phyloP scores from a whole-genome alignment of 345 rosid species.

The Populus pruinosa region DNA sequence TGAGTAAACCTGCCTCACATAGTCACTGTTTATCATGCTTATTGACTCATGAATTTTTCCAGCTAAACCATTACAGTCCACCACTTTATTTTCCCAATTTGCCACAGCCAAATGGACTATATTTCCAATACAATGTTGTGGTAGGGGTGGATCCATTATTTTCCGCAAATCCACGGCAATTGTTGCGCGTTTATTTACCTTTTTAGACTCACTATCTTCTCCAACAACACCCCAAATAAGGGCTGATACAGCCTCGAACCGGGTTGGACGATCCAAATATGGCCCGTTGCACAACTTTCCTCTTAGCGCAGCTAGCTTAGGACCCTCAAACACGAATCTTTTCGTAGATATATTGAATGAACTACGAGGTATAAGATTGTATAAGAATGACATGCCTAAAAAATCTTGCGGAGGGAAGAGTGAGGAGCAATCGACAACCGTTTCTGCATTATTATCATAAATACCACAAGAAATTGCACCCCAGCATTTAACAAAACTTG shows the following conservation, averaged over 20 bases:
- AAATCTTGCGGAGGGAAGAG: slow-evolving; percentile 27
- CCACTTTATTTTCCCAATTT: neutral
- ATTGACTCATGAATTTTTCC: slow-evolving; percentile 15
- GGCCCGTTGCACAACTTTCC: neutral
- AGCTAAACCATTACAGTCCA: neutral
- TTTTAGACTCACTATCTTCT: neutral
- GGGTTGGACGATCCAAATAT: slow-evolving; percentile 8
- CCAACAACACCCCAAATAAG: slow-evolving; percentile 21
- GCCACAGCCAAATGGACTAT: slow-evolving; percentile 18
- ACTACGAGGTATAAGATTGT: neutral
- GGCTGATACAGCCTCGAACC: slow-evolving; percentile 12
- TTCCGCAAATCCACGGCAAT: slow-evolving; percentile 11
- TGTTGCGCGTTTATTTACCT: neutral
- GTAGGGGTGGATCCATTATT: slow-evolving; percentile 23
- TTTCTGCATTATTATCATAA: neutral
- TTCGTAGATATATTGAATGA: neutral
- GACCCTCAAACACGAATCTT: slow-evolving; percentile 21
- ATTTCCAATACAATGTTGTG: slow-evolving; percentile 21
- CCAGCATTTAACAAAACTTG: slow-evolving; percentile 15
- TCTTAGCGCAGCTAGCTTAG: slow-evolving; percentile 13
- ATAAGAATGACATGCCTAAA: neutral
- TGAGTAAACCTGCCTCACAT: slow-evolving; percentile 17
- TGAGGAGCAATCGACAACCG: slow-evolving; percentile 16
- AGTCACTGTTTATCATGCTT: slow-evolving; percentile 5
- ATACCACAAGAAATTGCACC: neutral